Conservation (phyloP, 169 alveolate species). For the Plasmodium falciparum region DNA sequence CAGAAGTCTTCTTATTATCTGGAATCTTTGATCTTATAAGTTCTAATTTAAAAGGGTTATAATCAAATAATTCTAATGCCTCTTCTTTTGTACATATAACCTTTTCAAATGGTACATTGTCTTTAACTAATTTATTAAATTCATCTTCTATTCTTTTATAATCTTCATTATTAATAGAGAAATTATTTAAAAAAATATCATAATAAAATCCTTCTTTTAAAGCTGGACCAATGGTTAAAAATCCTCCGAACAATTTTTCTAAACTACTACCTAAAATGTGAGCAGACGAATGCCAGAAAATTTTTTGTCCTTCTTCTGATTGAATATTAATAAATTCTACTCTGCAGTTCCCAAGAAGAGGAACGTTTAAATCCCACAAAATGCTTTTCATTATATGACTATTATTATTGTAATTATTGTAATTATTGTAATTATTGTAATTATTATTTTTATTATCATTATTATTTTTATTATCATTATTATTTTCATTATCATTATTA, state of each 20-base stretch:
- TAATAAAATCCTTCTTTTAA: slow-evolving; percentile 97
- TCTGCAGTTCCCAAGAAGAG: slow-evolving; percentile 97
- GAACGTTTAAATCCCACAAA: slow-evolving; percentile 97
- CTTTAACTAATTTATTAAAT: slow-evolving; percentile 82
- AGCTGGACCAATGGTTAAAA: slow-evolving; percentile 98
- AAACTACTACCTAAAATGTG: slow-evolving; percentile 95
- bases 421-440: neutral
- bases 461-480: neutral
- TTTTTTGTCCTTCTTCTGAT: slow-evolving; percentile 94
- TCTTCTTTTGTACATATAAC: slow-evolving; percentile 96
- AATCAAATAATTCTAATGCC: slow-evolving; percentile 96
- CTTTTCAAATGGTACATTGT: slow-evolving; percentile 95
- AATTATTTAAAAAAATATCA: slow-evolving; percentile 96
- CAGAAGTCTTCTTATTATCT: slow-evolving; percentile 95
- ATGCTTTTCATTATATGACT: neutral
- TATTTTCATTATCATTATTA: slow-evolving; percentile 88
- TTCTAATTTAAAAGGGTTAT: slow-evolving; percentile 98
- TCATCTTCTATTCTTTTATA: slow-evolving; percentile 75
- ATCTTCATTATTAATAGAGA: slow-evolving; percentile 80
- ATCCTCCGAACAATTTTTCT: slow-evolving; percentile 97
- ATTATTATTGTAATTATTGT: neutral
- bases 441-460: neutral
- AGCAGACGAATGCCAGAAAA: slow-evolving; percentile 99
- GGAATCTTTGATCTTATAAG: slow-evolving; percentile 96
- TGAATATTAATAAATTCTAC: slow-evolving; percentile 93